Base-by-base conservation (phyloP, 768 basidiomycete species). In the Hygrophorus pudorinus region DNA sequence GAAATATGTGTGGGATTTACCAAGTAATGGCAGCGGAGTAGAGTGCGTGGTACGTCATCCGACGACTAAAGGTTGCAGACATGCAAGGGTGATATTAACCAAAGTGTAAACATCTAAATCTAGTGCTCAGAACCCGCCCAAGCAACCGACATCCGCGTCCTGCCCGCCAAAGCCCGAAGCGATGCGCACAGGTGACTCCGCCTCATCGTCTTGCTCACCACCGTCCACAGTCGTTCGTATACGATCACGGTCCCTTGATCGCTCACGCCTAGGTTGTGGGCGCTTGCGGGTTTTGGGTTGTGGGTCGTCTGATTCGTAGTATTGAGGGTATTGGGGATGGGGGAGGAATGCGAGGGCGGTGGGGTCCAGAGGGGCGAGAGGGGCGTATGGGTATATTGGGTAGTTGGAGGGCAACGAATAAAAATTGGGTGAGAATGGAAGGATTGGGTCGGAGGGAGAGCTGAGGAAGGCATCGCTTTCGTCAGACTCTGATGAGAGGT, bases 401-500 rank as follows among this genome's bases (percentile, higher is more conserved):
- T n/a, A n/a, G n/a, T n/a, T n/a, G n/a, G n/a, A 13, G 38, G 21
- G 38, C 13, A 16, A 4, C 5, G 33, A 35, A 32, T 9, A 32
- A n/a, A 9, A n/a, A 32, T 32, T n/a, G n/a, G 9, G 35, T 16
- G 33, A 16, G 18, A 17, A 13, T 17, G 33, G 4, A 4, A 20
- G 20, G 14, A 24, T n/a, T n/a, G 16, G n/a, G 8, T 45, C 34
- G 37, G 30, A 28, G 9, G 65, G 65, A 5, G 66, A 62, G 42
- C 61, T 62, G 9, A 60, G 44, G 49, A 73, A 69, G 41, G 68
- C 71, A 58, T 82, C 80, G 45, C 72, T 75, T 63, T 82, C 79
- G 52, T 82, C 80, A 4, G 75, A 77, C 58, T 78, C 77, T 13
- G 68, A 71, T 30, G 75, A 78, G 47, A 79, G 54, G 59, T 83